Evolutionary conservation across 1,284 basidiomycete genomes (phyloP).

Genomic region (Clitocybe nebularis): DNA sequence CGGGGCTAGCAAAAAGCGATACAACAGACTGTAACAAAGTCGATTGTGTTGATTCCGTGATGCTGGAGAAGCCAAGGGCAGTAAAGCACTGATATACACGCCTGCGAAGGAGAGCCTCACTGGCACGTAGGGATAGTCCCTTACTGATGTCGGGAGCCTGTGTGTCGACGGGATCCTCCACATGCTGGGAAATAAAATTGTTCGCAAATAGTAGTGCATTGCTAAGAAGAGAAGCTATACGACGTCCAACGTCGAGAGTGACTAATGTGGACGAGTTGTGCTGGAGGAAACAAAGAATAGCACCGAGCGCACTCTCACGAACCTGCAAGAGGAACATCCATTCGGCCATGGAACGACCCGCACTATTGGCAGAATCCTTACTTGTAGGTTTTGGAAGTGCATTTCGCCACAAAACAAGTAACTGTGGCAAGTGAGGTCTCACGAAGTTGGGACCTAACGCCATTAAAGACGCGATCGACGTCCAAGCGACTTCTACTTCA

Average conservation of each 20-base stretch:
- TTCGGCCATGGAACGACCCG: constrained; percentile 70
- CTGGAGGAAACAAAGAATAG: constrained; percentile 84
- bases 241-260: constrained; percentile 86
- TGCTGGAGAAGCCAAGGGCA: constrained; percentile 72
- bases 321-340: constrained; percentile 94
- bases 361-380: constrained; percentile 68
- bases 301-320: constrained; percentile 86
- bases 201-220: constrained; percentile 91
- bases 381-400: constrained; percentile 91
- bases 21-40: constrained; percentile 82
- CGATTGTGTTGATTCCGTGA: constrained; percentile 80
- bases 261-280: constrained; percentile 77
- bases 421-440: constrained; percentile 85
- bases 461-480: constrained; percentile 87
- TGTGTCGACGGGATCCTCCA: constrained; percentile 45
- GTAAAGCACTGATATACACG: constrained; percentile 90
- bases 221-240: constrained; percentile 82
- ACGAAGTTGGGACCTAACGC: constrained; percentile 93
- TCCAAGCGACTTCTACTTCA: constrained; percentile 96
- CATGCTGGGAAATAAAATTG: constrained; percentile 52
- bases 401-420: constrained; percentile 95
- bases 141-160: constrained; percentile 32
- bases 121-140: constrained; percentile 67
- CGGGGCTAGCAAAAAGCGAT: constrained; percentile 83
- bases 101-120: constrained; percentile 81